Evolutionary conservation across 2,329 filamentous ascomycete species (phyloP).

Genomic region (Elsinoe fawcettii): DNA sequence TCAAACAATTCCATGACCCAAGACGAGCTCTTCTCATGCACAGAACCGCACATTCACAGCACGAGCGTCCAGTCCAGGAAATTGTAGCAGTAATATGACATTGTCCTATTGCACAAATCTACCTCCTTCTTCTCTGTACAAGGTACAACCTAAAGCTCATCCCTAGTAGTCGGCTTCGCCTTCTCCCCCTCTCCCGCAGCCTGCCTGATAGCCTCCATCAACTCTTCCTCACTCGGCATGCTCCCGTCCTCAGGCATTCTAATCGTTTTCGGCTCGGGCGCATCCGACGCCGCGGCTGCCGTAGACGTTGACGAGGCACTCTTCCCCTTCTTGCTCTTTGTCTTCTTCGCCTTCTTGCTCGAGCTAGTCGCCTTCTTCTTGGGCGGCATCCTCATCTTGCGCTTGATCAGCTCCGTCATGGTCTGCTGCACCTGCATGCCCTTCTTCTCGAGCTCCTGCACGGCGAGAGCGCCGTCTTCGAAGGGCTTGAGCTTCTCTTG

Average conservation of each 20-base stretch:
- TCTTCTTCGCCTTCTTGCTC: conserved; percentile 28
- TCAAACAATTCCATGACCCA: no score
- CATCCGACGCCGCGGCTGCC: conserved; percentile 28
- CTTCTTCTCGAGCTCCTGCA: conserved; percentile 63
- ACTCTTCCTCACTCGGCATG: conserved; percentile 25
- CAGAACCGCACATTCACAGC: no score
- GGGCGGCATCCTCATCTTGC: conserved; percentile 48
- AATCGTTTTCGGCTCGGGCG: conserved; percentile 19
- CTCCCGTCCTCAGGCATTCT: conserved; percentile 20
- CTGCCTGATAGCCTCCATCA: conserved; percentile 21
- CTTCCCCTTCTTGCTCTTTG: conserved; percentile 25
- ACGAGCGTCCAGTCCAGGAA: no score
- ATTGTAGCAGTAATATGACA: no score
- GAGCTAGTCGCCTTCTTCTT: conserved; percentile 28
- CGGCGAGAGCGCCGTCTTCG: conserved; percentile 66
- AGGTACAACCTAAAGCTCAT: conserved; percentile 19
- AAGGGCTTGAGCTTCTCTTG: conserved; percentile 63
- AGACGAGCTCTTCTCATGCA: no score
- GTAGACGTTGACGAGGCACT: conserved; percentile 21
- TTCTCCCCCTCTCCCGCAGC: conserved; percentile 17
- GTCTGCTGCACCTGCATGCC: conserved; percentile 64
- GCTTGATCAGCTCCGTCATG: conserved; percentile 62
- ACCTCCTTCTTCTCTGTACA: background rate
- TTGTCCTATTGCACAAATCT: no score
- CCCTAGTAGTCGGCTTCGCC: conserved; percentile 15